A percentile compares a stretch with the other conserved stretches of the same genome.
Evolutionary conservation across 2,329 filamentous ascomycete genomes (phyloP).

Genomic region (Cladosporium sp.): DNA sequence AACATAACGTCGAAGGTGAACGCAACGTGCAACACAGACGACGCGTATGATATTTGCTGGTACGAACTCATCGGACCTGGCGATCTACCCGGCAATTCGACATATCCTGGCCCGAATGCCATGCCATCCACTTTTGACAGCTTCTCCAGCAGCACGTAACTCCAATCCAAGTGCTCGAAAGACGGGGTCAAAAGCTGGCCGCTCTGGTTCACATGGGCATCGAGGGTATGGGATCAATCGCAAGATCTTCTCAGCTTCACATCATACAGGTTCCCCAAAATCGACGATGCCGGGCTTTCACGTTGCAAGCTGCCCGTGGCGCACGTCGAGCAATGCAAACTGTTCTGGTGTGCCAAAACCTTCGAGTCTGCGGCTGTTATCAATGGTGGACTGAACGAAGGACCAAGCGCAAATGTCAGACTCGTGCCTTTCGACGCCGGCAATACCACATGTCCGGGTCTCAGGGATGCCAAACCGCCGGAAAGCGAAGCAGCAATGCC

Average conservation of each 20-base stretch:
- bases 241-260: not conserved
- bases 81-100: not conserved
- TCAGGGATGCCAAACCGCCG: not conserved
- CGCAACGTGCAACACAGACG: not conserved
- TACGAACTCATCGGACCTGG: not conserved
- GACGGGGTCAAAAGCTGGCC: not conserved
- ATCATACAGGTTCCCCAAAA: not conserved
- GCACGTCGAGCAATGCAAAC: not conserved
- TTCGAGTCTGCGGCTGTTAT: not conserved
- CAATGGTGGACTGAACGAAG: not conserved
- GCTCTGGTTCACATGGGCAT: not conserved
- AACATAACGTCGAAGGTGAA: not conserved
- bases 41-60: not conserved
- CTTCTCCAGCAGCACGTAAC: not conserved
- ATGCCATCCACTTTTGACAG: no score
- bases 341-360: conserved; percentile 4
- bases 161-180: not conserved
- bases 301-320: not conserved
- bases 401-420: not conserved
- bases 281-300: not conserved
- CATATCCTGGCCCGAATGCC: not conserved
- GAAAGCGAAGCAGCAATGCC: not conserved
- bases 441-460: not conserved
- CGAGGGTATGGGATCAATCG: not conserved
- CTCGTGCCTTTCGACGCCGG: not conserved